These are phyloP conservation scores for button mushroom (Agaricus bisporus) DNA, from an alignment of 768 basidiomycete species.

Conservation along the genomic window DNA sequence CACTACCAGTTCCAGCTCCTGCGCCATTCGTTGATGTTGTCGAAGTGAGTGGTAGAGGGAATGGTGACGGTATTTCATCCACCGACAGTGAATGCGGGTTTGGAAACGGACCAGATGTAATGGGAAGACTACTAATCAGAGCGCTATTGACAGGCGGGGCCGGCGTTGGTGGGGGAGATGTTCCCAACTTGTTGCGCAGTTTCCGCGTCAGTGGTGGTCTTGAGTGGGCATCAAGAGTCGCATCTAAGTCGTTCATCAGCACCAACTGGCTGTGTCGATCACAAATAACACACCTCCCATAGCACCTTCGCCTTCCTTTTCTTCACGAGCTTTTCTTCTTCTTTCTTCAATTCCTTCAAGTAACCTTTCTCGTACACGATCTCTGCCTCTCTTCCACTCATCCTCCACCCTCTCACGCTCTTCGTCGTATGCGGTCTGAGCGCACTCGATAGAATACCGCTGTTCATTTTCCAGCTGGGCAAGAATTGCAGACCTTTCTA, in stretches of 20 bases:
- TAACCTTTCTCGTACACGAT: slow-evolving; percentile 69
- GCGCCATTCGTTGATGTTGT: slow-evolving; percentile 14
- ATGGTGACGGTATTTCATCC: slow-evolving; percentile 79
- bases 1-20: slow-evolving; percentile 14
- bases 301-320: slow-evolving; percentile 86
- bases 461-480: slow-evolving; percentile 64
- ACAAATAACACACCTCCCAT: slow-evolving; percentile 45
- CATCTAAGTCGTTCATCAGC: slow-evolving; percentile 36
- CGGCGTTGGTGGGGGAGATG: slow-evolving; percentile 75
- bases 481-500: slow-evolving; percentile 73
- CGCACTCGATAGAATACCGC: slow-evolving; percentile 58
- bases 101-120: slow-evolving; percentile 62
- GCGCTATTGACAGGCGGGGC: slow-evolving; percentile 35
- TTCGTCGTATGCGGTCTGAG: slow-evolving; percentile 68
- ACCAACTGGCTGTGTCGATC: slow-evolving; percentile 4
- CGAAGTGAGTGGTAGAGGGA: slow-evolving; percentile 23
- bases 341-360: slow-evolving; percentile 84
- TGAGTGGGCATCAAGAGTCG: slow-evolving; percentile 67
- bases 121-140: slow-evolving; percentile 40
- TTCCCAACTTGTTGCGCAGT: slow-evolving; percentile 73
- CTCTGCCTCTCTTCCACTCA: slow-evolving; percentile 72
- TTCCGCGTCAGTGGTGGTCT: slow-evolving; percentile 81
- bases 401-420: slow-evolving; percentile 78
- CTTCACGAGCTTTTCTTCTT: slow-evolving; percentile 70
- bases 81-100: slow-evolving; percentile 84